Evolutionary conservation across 495 filamentous ascomycete species (phyloP).

Genomic region (Usnea hakonensis): DNA sequence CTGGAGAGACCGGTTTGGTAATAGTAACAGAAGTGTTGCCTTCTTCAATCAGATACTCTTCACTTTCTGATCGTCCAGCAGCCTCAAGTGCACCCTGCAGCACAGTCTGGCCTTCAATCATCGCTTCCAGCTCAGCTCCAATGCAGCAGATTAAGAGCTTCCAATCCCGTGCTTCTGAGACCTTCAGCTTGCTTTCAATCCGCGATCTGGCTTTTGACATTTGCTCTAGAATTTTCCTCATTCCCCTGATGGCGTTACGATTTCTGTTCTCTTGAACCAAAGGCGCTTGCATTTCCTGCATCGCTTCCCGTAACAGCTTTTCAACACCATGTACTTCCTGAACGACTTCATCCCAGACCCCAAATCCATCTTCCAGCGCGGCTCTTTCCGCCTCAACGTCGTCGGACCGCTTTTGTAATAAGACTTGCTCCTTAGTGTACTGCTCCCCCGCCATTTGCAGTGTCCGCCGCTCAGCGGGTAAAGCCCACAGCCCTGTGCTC

Average conservation of each 20-base stretch:
- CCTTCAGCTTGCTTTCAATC: constrained; percentile 34
- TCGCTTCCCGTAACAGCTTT: constrained; percentile 46
- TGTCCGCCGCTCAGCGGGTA: constrained; percentile 64
- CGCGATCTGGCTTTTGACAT: constrained; percentile 35
- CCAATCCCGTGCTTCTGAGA: constrained; percentile 58
- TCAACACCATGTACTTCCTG: constrained; percentile 63
- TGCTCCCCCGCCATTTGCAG: constrained; percentile 69
- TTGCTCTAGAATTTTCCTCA: constrained; percentile 36
- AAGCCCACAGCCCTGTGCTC: constrained; percentile 37
- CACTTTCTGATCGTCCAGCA: constrained; percentile 15
- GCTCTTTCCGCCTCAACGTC: constrained; percentile 59
- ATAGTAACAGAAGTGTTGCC: not conserved
- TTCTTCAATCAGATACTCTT: not conserved
- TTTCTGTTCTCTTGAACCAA: not conserved
- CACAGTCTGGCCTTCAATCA: constrained; percentile 60
- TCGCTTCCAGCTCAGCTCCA: constrained; percentile 80
- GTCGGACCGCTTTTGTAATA: constrained; percentile 48
- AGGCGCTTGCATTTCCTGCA: constrained; percentile 33
- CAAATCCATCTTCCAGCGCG: constrained; percentile 76
- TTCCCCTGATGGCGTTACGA: constrained; percentile 23
- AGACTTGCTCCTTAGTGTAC: constrained; percentile 59
- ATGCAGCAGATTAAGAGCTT: constrained; percentile 82
- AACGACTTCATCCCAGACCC: constrained; percentile 69
- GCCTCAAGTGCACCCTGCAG: constrained; percentile 36
- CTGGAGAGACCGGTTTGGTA: not conserved